These are phyloP conservation scores for Candida broadrunensis DNA, from an alignment of 805 yeast genomes.

Conservation along the genomic window DNA sequence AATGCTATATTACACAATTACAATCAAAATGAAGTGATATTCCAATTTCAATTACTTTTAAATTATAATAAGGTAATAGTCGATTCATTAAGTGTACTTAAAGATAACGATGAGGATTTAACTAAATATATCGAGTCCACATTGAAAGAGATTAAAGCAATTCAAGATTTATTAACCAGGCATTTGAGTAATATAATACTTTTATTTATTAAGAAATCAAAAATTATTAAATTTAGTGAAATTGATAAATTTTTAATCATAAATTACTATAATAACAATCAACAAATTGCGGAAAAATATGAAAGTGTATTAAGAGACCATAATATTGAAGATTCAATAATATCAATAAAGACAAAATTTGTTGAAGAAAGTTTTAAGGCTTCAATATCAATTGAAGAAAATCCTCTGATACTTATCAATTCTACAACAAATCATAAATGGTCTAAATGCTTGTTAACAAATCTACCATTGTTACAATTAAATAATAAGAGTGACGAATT, in stretches of 20 bases:
- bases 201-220: background rate
- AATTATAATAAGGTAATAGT: constrained; percentile 4
- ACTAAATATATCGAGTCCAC: constrained; percentile 1
- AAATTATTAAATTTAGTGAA: constrained; percentile 7
- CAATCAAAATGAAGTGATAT: constrained; percentile 4
- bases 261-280: background rate
- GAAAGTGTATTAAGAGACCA: background rate
- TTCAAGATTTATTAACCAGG: constrained; percentile 12
- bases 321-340: constrained; percentile 15
- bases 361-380: constrained; percentile 30
- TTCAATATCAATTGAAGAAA: background rate
- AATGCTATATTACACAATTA: constrained; percentile 3
- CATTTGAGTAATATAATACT: constrained; percentile 14
- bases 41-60: constrained; percentile 5
- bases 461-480: constrained; percentile 33
- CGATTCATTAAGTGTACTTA: background rate
- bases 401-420: constrained; percentile 7
- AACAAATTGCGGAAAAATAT: background rate
- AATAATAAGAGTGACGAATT: constrained; percentile 32
- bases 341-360: constrained; percentile 27
- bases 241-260: constrained; percentile 21
- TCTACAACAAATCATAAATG: constrained; percentile 35
- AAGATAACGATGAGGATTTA: constrained; percentile 2
- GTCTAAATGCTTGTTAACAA: constrained; percentile 35
- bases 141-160: constrained; percentile 15